Conservation (phyloP, 2,329 filamentous ascomycete genomes). For the Monosporascus sp. region DNA sequence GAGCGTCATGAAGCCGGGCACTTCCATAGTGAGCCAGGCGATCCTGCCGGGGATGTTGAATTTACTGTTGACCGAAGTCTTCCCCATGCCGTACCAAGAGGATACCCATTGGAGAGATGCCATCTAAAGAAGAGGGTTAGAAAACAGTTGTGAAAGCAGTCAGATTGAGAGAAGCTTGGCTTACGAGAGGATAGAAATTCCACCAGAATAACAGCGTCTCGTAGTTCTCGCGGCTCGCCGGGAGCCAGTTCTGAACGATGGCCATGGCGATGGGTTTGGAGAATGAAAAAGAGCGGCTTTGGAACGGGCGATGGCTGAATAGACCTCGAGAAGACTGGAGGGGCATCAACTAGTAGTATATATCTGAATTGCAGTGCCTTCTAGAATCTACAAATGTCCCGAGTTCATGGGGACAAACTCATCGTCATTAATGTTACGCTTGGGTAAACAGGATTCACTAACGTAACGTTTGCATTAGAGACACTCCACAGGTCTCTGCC, state of each 20-base stretch:
- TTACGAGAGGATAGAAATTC: conserved; percentile 50
- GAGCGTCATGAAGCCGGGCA: conserved; percentile 68
- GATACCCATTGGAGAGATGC: conserved; percentile 68
- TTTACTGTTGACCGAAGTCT: conserved; percentile 69
- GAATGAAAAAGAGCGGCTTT: background rate
- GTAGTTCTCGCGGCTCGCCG: conserved; percentile 54
- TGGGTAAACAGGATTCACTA: too few species aligned
- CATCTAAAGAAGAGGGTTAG: conserved; percentile 44
- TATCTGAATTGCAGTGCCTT: background rate
- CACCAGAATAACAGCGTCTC: conserved; percentile 46
- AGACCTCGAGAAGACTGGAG: background rate
- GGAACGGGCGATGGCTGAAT: background rate
- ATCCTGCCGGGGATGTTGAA: conserved; percentile 86
- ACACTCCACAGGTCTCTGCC: too few species aligned
- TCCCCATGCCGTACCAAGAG: conserved; percentile 87
- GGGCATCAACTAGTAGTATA: background rate
- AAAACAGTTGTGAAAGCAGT: background rate
- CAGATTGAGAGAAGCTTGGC: conserved; percentile 11
- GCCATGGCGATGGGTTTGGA: conserved; percentile 30
- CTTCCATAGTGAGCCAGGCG: conserved; percentile 87
- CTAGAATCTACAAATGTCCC: background rate
- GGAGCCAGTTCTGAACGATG: conserved; percentile 49
- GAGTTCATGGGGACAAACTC: too few species aligned
- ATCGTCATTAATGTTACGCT: too few species aligned
- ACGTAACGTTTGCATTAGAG: too few species aligned